Evolutionary conservation across 345 rosid genomes (phyloP), one percentile per base, ranked within the genome.

Genomic region (Euclidium syriacum): DNA sequence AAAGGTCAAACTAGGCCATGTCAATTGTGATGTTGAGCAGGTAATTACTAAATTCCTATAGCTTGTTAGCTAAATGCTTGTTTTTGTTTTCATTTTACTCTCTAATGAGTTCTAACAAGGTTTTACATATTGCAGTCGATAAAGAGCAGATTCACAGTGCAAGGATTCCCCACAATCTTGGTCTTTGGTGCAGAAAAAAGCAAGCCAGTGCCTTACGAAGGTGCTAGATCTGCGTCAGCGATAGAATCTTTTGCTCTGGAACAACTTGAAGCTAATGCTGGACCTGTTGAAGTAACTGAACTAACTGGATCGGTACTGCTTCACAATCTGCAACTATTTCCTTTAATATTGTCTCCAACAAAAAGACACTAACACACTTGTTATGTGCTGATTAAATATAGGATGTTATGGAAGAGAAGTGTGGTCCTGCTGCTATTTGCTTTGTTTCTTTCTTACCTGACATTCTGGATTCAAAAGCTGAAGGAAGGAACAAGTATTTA

Each of bases 91-190:
- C 22, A 39, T 46, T 32, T 20, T 29, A 18, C 20, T n/a, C 9
- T 3, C 19, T 20, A 14, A 23, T 43, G 43, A 27, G 57, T 20
- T 62, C 41, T 75, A 35, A 72, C 56, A 67, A 52, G 32, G 36
- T 62, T 47, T 51, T 72, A 10, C 39, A 23, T 54, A 8, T 20
- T 49, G 73, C 95, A 92, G 98, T 85, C 98, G 73, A 49, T 87
- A 63, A 83, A 83, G 95, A 82, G 96, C 84, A 89, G 83, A 81
- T 92, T 80, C 82, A 86, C 81, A 4, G 95, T 92, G 41, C 86
- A 89, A 92, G 96, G 96, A 46, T 92, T 86, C 64, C 98, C 98
- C 39, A 88, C 98, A 38, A 92, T 92, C 79, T 72, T 92, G 77
- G 86, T 92, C 38, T 92, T 92, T 75, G 96, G 96, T 54, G 79